Evolutionary conservation across 1,139 yeast species (phyloP), one percentile per base, ranked within the genome.

Genomic region (Kurtzmaniella quercitrusa): DNA sequence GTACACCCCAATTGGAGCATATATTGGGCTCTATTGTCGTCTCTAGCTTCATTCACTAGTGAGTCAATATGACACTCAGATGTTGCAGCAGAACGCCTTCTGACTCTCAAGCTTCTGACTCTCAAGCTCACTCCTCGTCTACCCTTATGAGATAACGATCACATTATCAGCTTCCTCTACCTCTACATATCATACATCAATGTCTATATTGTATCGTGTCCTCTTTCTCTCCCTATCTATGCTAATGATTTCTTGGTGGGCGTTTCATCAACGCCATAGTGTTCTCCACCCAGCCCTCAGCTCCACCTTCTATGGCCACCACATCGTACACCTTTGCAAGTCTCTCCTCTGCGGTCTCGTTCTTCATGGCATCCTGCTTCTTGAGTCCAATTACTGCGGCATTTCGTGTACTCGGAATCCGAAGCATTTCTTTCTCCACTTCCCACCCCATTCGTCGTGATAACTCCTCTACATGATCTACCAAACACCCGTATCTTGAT

Each of bases 361-460:
- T 51, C 21, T 52, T 48, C 7, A 5, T 5, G 4, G 23, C 8
- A 4, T 21, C 23, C 34, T 63, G 62, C 45, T 56, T 63, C 24
- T 62, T 57, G 41, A 77, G 72, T 1, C 95, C 96, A 45, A 93
- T 82, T 7, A 93, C 66, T 0, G 98, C 97, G 1, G 95, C 91
- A 56, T 91, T 93, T 59, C 98, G 72, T 0, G 98, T 93, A 48
- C 96, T 87, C 23, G 98, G 98, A 36, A 93, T 93, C 49, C 98
- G 73, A 41, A 93, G 66, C 85, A 87, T 85, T 59, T 93, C 98
- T 53, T 83, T 79, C 56, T 88, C 85, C 2, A 84, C 85, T 10
- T 73, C 66, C 98, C 98, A 93, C 0, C 97, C 98, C 56, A 80
- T 80, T 43, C 70, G 60, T 27, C 59, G 59, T 0, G 96, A 81